Evolutionary conservation across 2,329 filamentous ascomycete genomes (phyloP), one percentile per base, ranked within the genome.

Genomic region (Xylaria sp.): DNA sequence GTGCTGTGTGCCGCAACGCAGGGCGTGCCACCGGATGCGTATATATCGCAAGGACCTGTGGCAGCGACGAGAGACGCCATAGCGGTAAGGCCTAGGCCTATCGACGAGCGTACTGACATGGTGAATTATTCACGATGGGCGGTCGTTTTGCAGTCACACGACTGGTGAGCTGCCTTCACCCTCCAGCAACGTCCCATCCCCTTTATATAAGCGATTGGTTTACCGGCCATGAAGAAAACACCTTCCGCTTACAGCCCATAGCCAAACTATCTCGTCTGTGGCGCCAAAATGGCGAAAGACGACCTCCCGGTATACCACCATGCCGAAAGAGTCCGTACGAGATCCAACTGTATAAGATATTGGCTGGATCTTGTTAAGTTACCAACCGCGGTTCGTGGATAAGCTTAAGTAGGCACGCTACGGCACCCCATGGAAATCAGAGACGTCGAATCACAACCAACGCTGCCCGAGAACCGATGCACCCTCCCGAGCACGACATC

Each of bases 1-100:
- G 88, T 90, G 76, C 86, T 86, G 75, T 91, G 89, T 0, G 89
- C 89, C 0, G 89, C 89, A 15, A 91, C 80, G 73, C 89, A 91
- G n/a, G 88, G 87, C 0, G 87, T 90, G 60, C 83, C 83, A 0
- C 87, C 88, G 0, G 83, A 82, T 1, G 83, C 75, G 79, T 90
- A 91, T 69, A 91, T 83, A 70, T 91, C 89, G 73, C 88, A 91
- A 9, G 89, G 88, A 12, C 83, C 88, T 43, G 87, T 86, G 28
- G 51, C 28, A 31, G 80, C 75, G 3, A 51, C 71, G n/a, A 70
- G 66, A 28, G 69, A 64, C 25, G 57, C 66, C 3, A 62, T 57
- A 36, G 72, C 68, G 2, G 13, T 18, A 10, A 54, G 28, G 28
- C 28, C 51, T n/a, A 54, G 51, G 51, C 51, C 33, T n/a, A 54